Evolutionary conservation across 1,284 basidiomycete genomes (phyloP).

Genomic region (Cutaneotrichosporon curvatum): DNA sequence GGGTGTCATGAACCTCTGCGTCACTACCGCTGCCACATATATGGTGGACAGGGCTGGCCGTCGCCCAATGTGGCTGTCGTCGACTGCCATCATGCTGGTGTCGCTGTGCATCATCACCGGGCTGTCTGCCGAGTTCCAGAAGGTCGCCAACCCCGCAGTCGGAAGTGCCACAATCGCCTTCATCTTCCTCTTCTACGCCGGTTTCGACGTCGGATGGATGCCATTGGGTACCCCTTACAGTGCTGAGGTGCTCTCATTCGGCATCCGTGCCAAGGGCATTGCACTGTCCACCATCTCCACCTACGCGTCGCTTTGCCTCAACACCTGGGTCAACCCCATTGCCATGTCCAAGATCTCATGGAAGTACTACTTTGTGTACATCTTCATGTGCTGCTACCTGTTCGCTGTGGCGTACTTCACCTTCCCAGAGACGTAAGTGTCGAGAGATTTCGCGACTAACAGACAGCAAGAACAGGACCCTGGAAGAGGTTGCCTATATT

Average conservation of each 20-base stretch:
- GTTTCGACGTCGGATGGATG: conserved; percentile 7
- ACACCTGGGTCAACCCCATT: conserved; percentile 22
- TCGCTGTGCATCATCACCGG: conserved; percentile 11
- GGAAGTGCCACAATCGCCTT: conserved; percentile 13
- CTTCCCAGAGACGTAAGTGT: conserved; percentile 33
- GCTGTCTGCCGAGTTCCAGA: conserved; percentile 5
- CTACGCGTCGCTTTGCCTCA: conserved; percentile 9
- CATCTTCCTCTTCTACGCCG: conserved; percentile 17
- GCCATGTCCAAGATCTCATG: conserved; percentile 20
- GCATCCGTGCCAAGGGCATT: conserved; percentile 17
- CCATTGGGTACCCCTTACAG: conserved; percentile 14
- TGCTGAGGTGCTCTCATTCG: conserved; percentile 15
- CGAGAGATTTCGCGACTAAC: not conserved
- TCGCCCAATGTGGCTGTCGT: conserved; percentile 12
- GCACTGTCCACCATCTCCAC: not conserved
- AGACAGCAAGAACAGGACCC: conserved; percentile 27
- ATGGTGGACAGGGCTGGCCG: conserved; percentile 13
- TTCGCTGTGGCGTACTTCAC: conserved; percentile 26
- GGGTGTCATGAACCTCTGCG: conserved; percentile 11
- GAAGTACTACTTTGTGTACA: conserved; percentile 21
- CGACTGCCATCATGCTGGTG: conserved; percentile 18
- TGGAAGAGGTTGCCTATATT: conserved; percentile 26
- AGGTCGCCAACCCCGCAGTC: conserved; percentile 1
- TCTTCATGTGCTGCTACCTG: conserved; percentile 18
- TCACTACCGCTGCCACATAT: not conserved